Evolutionary conservation across 78 protist genomes (phyloP), one percentile per base, ranked within the genome.

Genomic region (slime mould (Dictyostelium discoideum)): DNA sequence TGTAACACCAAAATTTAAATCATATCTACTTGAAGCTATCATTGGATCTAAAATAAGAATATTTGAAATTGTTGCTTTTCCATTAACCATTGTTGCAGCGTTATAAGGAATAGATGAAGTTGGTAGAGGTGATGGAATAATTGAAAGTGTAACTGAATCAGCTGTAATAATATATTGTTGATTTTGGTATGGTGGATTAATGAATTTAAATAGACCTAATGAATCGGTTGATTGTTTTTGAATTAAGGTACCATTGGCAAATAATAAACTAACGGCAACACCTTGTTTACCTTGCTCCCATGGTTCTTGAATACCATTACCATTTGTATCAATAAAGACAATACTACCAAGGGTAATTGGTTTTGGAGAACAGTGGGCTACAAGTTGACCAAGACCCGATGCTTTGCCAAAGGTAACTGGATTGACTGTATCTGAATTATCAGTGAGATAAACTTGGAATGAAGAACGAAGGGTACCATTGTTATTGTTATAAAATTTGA

Each of bases 351-450:
- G 24, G 6, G 57, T 24, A 11, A 63, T 18, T 50, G 85, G 60
- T 40, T 87, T 87, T 57, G 93, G 84, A n/a, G 86, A 26, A 65
- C 93, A 87, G 13, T 40, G 77, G 13, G 93, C 93, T n/a, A 79
- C 73, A 8, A 87, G 26, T 14, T 87, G 85, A 78, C 93, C 93
- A 26, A 87, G 86, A 87, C 93, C 93, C n/a, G 72, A 22, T 8
- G 87, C 73, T 63, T 84, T 84, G 7, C 93, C 93, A 42, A 87
- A 87, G 37, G 93, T 87, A 24, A 63, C 83, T 42, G 40, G 90
- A 20, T 63, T 85, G 7, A 18, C 24, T 20, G 39, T 26, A 44
- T 39, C 57, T 1, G 65, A n/a, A 29, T 40, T 54, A 39, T 81
- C 37, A 7, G 93, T 79, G 24, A 79, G 20, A 32, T 87, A 87